Evolutionary conservation across 2,329 filamentous ascomycete species (phyloP), one percentile per base, ranked within the genome.

Genomic region (Aureobasidium sp.): DNA sequence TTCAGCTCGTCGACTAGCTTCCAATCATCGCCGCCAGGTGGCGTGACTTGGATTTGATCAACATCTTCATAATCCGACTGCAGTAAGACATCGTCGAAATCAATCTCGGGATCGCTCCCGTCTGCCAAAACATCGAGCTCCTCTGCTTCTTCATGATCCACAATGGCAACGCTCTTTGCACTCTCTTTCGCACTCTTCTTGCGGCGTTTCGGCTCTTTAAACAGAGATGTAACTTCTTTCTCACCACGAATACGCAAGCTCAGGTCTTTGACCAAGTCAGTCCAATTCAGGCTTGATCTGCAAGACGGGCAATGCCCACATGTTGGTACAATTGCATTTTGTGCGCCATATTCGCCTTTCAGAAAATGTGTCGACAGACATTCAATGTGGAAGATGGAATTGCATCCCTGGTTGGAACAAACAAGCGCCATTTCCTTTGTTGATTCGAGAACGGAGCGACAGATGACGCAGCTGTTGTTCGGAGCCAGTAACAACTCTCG

Each of bases 251-350:
- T 77, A 33, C 93, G 81, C 51, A 96, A 74, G 54, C 82, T 94
- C 66, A 95, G 74, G 70, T 95, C 92, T 69, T 85, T 92, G 76
- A 95, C 87, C 74, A 96, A 83, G 50, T 88, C 82, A 0, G 79
- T 78, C 93, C 93, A 97, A 54, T 78, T 71, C 1, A 91, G 74
- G 4, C 77, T 72, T 0, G 77, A 77, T 1, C 78, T 74, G 69
- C 93, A 97, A 21, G 75, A 75, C 0, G 90, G 90, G 74, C 93
- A 97, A 2, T 67, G 72, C 2, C 90, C 91, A 35, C 78, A 70
- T 1, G 82, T 77, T 0, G 93, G 93, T 1, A 95, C 69, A 1
- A 95, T 67, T 1, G 68, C 66, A n/a, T 70, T 70, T 17, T 71
- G 66, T 23, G 68, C 65, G 5, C 68, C 66, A 53, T 53, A 29